These are phyloP conservation scores for Xylariaceae sp. DNA, from an alignment of 2,329 filamentous ascomycete species.

Conservation along the genomic window DNA sequence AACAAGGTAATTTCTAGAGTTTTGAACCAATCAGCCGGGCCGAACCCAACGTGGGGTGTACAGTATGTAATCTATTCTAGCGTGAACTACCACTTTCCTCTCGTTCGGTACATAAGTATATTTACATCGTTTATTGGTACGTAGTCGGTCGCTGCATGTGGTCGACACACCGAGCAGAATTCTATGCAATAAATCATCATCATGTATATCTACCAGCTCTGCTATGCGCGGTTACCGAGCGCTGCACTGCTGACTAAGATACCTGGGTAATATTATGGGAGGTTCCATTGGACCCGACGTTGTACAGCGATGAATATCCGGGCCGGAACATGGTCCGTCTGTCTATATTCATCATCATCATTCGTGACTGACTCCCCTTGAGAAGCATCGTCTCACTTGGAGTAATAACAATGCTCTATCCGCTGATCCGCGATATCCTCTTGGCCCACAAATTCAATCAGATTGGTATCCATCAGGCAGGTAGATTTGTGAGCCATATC, in stretches of 20 bases:
- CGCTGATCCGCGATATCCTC: constrained; percentile 18
- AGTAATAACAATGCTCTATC: constrained; percentile 17
- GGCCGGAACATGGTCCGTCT: not conserved
- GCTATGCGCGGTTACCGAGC: constrained; percentile 17
- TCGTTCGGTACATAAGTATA: too few relatives aligned
- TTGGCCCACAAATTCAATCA: constrained; percentile 26
- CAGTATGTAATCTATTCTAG: too few relatives aligned
- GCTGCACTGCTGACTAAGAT: constrained; percentile 16
- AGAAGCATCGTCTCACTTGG: constrained; percentile 6
- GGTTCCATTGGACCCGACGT: constrained; percentile 6
- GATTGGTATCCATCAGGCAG: constrained; percentile 12
- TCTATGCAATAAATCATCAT: too few relatives aligned
- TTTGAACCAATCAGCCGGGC: constrained; percentile 24
- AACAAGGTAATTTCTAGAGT: constrained; percentile 25
- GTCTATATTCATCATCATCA: not conserved
- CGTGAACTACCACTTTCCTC: too few relatives aligned
- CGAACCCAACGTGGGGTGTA: constrained; percentile 21
- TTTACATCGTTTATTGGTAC: too few relatives aligned
- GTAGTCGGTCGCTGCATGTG: too few relatives aligned
- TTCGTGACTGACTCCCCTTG: constrained; percentile 15
- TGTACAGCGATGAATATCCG: constrained; percentile 9
- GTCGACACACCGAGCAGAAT: too few relatives aligned
- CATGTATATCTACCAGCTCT: not conserved
- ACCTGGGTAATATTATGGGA: constrained; percentile 3
- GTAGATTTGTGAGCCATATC: constrained; percentile 13